These are phyloP conservation scores for Lenzites betulinus DNA, from an alignment of 768 basidiomycete genomes.

Conservation along the genomic window DNA sequence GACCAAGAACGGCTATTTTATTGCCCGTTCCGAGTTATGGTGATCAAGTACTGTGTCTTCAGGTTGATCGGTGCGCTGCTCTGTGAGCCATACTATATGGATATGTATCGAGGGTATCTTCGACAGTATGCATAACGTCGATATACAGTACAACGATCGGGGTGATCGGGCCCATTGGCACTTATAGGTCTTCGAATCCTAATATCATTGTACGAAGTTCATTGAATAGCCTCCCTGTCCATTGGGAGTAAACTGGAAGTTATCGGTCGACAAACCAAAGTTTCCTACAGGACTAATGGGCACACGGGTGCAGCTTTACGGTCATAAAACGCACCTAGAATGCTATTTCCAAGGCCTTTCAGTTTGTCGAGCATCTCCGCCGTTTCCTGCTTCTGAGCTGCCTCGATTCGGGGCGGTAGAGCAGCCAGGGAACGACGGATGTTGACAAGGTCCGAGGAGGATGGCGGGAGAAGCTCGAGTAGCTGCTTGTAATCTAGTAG, in stretches of 20 bases:
- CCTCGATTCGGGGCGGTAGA: slow-evolving; percentile 70
- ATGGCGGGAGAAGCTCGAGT: slow-evolving; percentile 59
- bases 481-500: slow-evolving; percentile 74
- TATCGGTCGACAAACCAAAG: slow-evolving; percentile 93
- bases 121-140: no score
- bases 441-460: slow-evolving; percentile 51
- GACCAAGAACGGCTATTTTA: no score
- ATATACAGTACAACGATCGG: no score
- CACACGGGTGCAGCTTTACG: not conserved
- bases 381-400: slow-evolving; percentile 83
- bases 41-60: no score
- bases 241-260: slow-evolving; percentile 95
- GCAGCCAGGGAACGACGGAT: slow-evolving; percentile 49
- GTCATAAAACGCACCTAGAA: slow-evolving; percentile 61
- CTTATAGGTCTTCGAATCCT: no score
- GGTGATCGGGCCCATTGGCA: no score
- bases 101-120: no score
- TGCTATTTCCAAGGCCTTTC: slow-evolving; percentile 88
- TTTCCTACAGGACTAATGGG: slow-evolving; percentile 55
- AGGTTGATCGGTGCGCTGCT: no score
- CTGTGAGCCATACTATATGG: no score
- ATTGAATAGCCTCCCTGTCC: slow-evolving; percentile 95
- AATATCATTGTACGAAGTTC: slow-evolving; percentile 56
- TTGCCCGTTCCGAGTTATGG: no score
- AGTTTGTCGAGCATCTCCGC: slow-evolving; percentile 91